A percentile compares a stretch with the other conserved stretches of the same genome.
Evolutionary conservation across 1,284 basidiomycete genomes (phyloP).

Genomic region (Malassezia cuniculi): DNA sequence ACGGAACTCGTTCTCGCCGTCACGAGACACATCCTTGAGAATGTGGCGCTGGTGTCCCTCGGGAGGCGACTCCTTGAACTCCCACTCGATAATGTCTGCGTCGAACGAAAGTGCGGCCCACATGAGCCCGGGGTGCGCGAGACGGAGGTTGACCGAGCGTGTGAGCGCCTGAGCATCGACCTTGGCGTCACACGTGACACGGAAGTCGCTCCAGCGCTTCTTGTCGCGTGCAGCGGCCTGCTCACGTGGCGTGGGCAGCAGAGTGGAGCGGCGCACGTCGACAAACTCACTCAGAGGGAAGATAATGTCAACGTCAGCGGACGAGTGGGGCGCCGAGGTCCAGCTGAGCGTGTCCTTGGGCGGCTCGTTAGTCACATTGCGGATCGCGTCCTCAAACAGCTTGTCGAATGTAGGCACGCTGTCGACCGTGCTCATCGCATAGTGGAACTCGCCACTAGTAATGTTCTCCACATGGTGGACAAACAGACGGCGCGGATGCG

Average conservation of each 20-base stretch:
- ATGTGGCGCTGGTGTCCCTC: conserved; percentile 62
- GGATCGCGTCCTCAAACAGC: conserved; percentile 56
- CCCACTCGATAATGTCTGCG: conserved; percentile 78
- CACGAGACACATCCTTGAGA: conserved; percentile 76
- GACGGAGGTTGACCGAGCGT: conserved; percentile 58
- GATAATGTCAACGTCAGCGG: conserved; percentile 49
- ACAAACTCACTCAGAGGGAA: conserved; percentile 62
- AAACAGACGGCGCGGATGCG: conserved; percentile 78
- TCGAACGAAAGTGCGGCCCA: conserved; percentile 88
- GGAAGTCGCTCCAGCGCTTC: conserved; percentile 8
- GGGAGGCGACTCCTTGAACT: conserved; percentile 48
- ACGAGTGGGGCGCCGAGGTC: conserved; percentile 31
- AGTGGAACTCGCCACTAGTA: conserved; percentile 57
- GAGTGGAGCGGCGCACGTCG: conserved; percentile 60
- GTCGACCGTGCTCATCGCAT: conserved; percentile 75
- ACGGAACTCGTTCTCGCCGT: conserved; percentile 60
- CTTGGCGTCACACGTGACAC: conserved; percentile 47
- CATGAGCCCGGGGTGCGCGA: conserved; percentile 72
- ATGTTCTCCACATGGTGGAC: conserved; percentile 72
- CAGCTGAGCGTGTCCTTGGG: conserved; percentile 32
- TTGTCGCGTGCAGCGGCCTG: neutral
- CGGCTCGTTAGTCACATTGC: conserved; percentile 50
- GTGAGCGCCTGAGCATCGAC: conserved; percentile 54
- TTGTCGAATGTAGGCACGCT: conserved; percentile 60
- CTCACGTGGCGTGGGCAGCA: conserved; percentile 47